Evolutionary conservation across 2,329 filamentous ascomycete species (phyloP), one percentile per base, ranked within the genome.

Genomic region (Tolypocladium sp.): DNA sequence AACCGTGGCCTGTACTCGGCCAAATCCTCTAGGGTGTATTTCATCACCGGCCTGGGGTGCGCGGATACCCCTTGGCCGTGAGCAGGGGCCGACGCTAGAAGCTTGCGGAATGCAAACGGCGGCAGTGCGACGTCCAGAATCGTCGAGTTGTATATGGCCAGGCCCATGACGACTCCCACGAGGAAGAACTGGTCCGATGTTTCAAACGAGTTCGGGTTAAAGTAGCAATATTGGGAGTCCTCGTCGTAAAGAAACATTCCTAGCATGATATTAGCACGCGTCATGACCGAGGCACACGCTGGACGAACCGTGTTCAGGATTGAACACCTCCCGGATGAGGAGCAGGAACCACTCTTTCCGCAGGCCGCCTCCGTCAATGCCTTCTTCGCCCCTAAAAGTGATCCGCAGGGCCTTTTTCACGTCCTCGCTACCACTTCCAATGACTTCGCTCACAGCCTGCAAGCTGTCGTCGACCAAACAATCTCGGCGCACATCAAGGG

Each of bases 321-420:
- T 92, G 73, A 96, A 96, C 38, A 97, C 87, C 69, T 97, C 92
- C 65, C 92, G 82, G 55, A 94, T 87, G 27, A 97, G 81, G 60
- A 96, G 82, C 56, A 96, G 76, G 69, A 97, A 97, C 92, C 92
- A 97, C 74, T 97, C 92, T 72, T 97, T 97, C 59, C 91, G 85
- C 58, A 96, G 78, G 0, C 92, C 92, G 42, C 92, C 92, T 5
- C 89, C 91, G 75, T 97, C 92, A 56, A 96, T 86, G 5, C 92
- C 92, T 73, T 97, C 92, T 74, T 97, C 92, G 38, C 91, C 92
- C 38, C 83, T 80, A 65, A 97, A 97, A 61, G 89, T 86, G 61
- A 97, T 94, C 22, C 89, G 85, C 35, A 97, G 76, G 0, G 89
- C 90, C 71, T 96, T 97, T 72, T 96, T 96, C 70, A 96, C 87